Base-by-base conservation (phyloP, 352 stramenopile species). In the Globisporangium okanoganense region DNA sequence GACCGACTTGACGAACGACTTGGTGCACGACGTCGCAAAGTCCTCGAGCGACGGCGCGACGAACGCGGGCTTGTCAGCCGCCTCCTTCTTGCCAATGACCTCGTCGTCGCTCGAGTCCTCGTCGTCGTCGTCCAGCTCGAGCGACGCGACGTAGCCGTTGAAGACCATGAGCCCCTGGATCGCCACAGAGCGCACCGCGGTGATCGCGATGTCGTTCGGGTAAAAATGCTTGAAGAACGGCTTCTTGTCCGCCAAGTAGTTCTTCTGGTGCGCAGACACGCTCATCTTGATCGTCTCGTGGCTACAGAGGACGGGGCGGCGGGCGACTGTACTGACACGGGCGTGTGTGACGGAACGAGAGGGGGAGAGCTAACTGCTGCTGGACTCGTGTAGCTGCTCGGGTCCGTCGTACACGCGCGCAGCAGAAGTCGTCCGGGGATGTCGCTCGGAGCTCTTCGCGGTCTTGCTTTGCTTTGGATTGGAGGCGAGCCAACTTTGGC, bases 221-320 rank as follows among this genome's bases (percentile, higher is more conserved):
- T 91, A 82, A 56, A 94, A 91, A 63, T 94, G 85, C 65, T 90
- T 87, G 57, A 88, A 88, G 62, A 82, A 94, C 48, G 85, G 80
- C 69, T 94, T 94, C 71, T 94, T 90, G 72, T 94, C 85, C 69
- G 63, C 82, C 66, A 94, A 40, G 70, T 92, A 92, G 62, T 79
- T 71, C 67, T 87, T 86, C 56, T 83, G 77, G 41, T 75, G 63
- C 60, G 69, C 74, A 41, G 73, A 67, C 25, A 88, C 68, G 64
- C 82, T 92, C 82, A 92, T 90, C 22, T 54, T 54, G 18, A 24
- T 24, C 14, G 22, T 24, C 7, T n/a, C 25, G 20, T 8, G 48
- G 24, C 13, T 10, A 16, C 13, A 7, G 40, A 5, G 18, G 40
- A 47, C 36, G 14, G 13, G n/a, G 36, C 36, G 36, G 36, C 13